phyloP scores from a whole-genome alignment of 441 rosid species.

The Populus tomentosa region DNA sequence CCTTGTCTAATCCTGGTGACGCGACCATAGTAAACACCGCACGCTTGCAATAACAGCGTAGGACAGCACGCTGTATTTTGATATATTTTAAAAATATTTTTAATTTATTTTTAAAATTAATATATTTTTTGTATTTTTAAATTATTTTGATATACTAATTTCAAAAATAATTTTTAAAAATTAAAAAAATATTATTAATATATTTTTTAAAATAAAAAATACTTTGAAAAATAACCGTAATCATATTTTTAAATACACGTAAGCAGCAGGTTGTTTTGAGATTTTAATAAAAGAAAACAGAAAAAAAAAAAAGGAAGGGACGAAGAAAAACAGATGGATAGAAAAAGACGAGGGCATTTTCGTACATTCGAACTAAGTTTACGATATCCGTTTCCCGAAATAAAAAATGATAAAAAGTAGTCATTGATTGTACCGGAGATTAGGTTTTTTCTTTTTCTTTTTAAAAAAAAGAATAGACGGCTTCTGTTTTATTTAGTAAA shows the following conservation, averaged over 20 bases:
- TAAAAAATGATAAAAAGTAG: no score
- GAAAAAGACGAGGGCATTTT: not conserved
- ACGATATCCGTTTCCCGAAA: not conserved
- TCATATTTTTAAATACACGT: no score
- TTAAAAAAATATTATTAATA: not conserved
- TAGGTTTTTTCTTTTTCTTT: not conserved
- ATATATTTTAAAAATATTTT: no score
- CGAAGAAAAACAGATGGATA: not conserved
- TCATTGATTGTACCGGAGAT: constrained; percentile 20
- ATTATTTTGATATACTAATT: no score
- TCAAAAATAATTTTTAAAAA: no score
- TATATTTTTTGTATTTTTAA: no score
- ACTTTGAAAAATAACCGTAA: no score
- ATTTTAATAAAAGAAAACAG: no score
- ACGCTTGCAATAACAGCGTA: not conserved
- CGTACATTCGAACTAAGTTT: not conserved
- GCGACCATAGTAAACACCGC: not conserved
- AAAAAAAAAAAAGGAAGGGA: no score
- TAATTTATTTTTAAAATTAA: no score
- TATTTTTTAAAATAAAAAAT: no score
- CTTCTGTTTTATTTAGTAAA: constrained; percentile 4
- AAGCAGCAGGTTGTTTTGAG: not conserved
- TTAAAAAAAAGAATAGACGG: not conserved
- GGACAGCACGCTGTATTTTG: not conserved
- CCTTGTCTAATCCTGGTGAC: constrained; percentile 2